Evolutionary conservation across 1,284 basidiomycete genomes (phyloP), one percentile per base, ranked within the genome.

Genomic region (Melampsora occidentalis): DNA sequence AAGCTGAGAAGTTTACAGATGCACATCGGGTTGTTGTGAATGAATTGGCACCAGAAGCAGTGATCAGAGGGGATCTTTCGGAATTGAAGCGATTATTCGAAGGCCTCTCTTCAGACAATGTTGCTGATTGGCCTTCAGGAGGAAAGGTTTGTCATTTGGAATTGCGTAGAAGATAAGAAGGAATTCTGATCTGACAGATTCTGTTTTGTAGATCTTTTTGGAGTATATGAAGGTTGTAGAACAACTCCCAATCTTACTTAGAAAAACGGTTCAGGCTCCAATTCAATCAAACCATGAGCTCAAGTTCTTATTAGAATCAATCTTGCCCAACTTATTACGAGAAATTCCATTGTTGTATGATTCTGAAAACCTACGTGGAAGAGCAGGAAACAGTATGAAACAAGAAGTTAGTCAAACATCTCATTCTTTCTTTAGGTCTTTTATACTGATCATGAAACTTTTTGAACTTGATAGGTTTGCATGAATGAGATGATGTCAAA

Each of bases 1-100:
- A 87, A 31, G 93, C 93, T 0, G 87, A 88, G 22, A 83, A 89
- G 53, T 90, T 88, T 79, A 87, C 89, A 64, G 85, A 87, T 6
- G 94, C 96, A 0, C 94, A 97, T 82, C 88, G 89, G 57, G 85
- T 97, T 28, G 92, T 92, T 1, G 86, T 94, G 39, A 84, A 86
- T 6, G 89, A 94, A 79, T 87, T 99, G n/a, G 93, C 92, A 9
- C 92, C 94, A 0, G 96, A 98, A 80, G 92, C 91, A 0, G 86
- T 97, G 71, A 86, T 97, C 62, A 87, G 92, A 10, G 87, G 89
- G 67, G 95, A 98, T 83, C 83, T 90, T 9, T 87, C 86, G 1
- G 84, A 96, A 9, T 84, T 98, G n/a, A 85, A 85, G 48, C 86
- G 86, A n/a, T 82, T 98, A 14, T 92, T 98, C 80, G 85, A 85